Evolutionary conservation across 148 eudicot genomes (phyloP), one percentile per base, ranked within the genome.

Genomic region (Vaccinium darrowii): DNA sequence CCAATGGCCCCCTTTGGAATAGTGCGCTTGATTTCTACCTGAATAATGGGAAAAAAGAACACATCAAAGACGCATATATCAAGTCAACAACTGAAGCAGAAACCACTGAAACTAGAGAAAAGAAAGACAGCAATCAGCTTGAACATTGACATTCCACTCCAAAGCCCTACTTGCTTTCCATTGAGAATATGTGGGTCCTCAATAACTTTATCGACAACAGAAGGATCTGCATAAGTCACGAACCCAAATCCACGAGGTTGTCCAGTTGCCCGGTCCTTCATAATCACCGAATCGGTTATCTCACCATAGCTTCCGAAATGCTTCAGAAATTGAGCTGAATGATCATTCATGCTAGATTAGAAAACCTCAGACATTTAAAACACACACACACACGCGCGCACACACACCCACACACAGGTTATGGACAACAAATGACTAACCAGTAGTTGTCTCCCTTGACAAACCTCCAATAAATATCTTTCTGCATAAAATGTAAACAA

Each of bases 21-120:
- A 72, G 93, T 92, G 62, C 93, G 86, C 84, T 92, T 92, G 79
- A 92, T 92, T 84, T 92, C 93, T 50, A 92, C 94, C 94, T 92
- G 36, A 53, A 57, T 77, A 81, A 25, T 78, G 43, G 5, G 47
- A 4, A 30, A 33, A 36, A 57, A 2, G 60, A 1, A 71, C 27
- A 72, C 60, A 39, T 60, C 49, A 86, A 19, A 72, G 54, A 58
- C 65, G 81, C 52, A 71, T 1, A 50, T 56, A 67, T 7, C 73
- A 84, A 39, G 14, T 25, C 49, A 25, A 83, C 57, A 54, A 57
- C 57, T 79, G 39, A 69, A 50, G 21, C 43, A 21, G 80, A 78
- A 39, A 76, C 52, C 27, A 27, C 16, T 23, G 21, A 0, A 43
- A 52, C 25, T 73, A 15, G 16, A 76, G 54, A 27, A n/a, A 53